Base-by-base conservation (phyloP, 2,329 filamentous ascomycete species). In the Trematosphaeria pertusa region DNA sequence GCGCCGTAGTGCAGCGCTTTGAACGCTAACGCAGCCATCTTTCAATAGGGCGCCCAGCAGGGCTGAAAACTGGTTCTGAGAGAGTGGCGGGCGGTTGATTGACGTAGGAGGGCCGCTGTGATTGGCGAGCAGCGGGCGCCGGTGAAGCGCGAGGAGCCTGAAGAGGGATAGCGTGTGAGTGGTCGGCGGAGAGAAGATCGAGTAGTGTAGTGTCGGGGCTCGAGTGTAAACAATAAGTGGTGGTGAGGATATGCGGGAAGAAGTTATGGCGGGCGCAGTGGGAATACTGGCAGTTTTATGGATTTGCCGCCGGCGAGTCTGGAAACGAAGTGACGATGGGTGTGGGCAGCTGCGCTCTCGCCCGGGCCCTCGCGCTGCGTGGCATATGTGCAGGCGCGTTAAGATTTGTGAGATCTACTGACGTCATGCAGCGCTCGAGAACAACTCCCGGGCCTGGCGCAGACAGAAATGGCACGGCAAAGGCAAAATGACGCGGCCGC, bases 1-100 rank as follows among this genome's bases (percentile, higher is more conserved):
- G 67, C 70, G 47, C 69, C 70, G 59, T 67, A 67, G 46, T 58
- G 59, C 21, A 73, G 56, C n/a, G 70, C 70, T 51, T 72, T 72
- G 44, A 72, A 62, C 22, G 68, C 70, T 38, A 73, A 63, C 22
- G 62, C 61, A 36, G 67, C 61, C 69, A 71, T 71, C 17, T 49
- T 64, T 54, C n/a, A n/a, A n/a, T 31, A 43, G 47, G 42, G 40
- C 46, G 52, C 54, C 35, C 40, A 39, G 47, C 54, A 52, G 56
- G 54, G 48, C 43, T 52, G 26, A 54, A 66, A 67, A 55, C 64
- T 49, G 45, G 59, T 37, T 61, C 42, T 20, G 40, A 40, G 31
- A 10, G 30, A 41, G 49, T 48, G 58, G 56, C 32, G 17, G 43
- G 46, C 46, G 47, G 50, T 36, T 15, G 47, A 45, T 61, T 71